These are phyloP conservation scores for Suillus fuscotomentosus DNA, from an alignment of 768 basidiomycete species.

Conservation along the genomic window DNA sequence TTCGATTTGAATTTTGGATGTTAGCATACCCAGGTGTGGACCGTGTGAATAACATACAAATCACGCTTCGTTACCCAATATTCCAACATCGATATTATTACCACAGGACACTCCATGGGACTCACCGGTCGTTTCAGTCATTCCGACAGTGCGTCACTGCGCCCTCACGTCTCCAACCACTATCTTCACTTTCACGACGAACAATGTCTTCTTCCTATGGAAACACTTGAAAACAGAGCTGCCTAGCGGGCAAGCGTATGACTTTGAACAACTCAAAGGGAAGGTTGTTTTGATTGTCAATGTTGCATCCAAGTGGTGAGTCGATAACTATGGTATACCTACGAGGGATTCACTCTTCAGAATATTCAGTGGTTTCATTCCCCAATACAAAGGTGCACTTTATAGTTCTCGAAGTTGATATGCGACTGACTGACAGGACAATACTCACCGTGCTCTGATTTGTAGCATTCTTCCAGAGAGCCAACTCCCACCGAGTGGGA, in stretches of 20 bases:
- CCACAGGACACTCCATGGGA: background rate
- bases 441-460: too few species aligned
- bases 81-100: background rate
- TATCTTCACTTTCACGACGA: constrained; percentile 8
- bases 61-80: background rate
- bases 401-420: background rate
- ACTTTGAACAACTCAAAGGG: constrained; percentile 70
- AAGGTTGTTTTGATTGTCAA: constrained; percentile 82
- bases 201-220: constrained; percentile 20
- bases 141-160: background rate
- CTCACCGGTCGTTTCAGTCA: background rate
- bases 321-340: background rate
- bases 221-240: constrained; percentile 58
- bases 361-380: constrained; percentile 71
- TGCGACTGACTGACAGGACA: background rate
- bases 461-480: too few species aligned
- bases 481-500: too few species aligned
- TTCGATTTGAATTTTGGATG: too few species aligned
- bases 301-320: constrained; percentile 67
- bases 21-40: too few species aligned
- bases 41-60: too few species aligned
- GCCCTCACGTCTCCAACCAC: background rate
- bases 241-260: constrained; percentile 52
- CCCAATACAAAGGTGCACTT: constrained; percentile 65
- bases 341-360: constrained; percentile 1